phyloP scores from a whole-genome alignment of 2,329 filamentous ascomycete species.

The Rugonectria rugulosa region DNA sequence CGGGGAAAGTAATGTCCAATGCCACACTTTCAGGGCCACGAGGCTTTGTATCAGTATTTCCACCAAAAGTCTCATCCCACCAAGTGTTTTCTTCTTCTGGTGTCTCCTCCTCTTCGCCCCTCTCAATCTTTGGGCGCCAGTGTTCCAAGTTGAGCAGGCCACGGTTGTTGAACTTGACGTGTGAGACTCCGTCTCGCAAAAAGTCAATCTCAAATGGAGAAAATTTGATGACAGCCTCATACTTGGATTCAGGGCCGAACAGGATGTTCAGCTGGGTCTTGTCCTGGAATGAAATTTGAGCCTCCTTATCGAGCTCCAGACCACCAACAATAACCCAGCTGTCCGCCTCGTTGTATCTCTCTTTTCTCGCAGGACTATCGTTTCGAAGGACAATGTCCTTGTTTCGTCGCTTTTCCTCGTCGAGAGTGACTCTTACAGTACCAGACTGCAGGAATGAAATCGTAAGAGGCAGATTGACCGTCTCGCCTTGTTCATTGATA shows the following conservation, averaged over 20 bases:
- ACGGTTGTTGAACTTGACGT: conserved; percentile 89
- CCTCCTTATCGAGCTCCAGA: conserved; percentile 73
- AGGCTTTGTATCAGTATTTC: conserved; percentile 95
- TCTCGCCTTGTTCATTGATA: conserved; percentile 67
- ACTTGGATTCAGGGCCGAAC: conserved; percentile 78
- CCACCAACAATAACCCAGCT: conserved; percentile 88
- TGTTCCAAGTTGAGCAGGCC: conserved; percentile 94
- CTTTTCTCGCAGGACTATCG: conserved; percentile 83
- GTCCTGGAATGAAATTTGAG: conserved; percentile 71
- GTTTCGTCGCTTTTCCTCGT: conserved; percentile 89
- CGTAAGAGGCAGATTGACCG: conserved; percentile 80
- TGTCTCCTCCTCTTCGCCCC: conserved; percentile 61
- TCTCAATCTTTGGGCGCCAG: conserved; percentile 87
- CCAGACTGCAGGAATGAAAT: conserved; percentile 92
- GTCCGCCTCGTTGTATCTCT: conserved; percentile 91
- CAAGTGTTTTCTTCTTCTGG: conserved; percentile 86
- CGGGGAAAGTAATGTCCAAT: conserved; percentile 89
- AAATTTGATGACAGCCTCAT: conserved; percentile 85
- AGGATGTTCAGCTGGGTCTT: conserved; percentile 75
- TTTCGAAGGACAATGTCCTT: conserved; percentile 89
- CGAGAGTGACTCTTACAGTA: conserved; percentile 83
- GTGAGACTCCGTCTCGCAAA: conserved; percentile 79
- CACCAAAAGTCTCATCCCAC: conserved; percentile 98
- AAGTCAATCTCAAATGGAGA: conserved; percentile 88
- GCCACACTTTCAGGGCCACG: conserved; percentile 90